phyloP scores from a whole-genome alignment of 176 grass and related monocot genomes.

The Oryza brachyantha region DNA sequence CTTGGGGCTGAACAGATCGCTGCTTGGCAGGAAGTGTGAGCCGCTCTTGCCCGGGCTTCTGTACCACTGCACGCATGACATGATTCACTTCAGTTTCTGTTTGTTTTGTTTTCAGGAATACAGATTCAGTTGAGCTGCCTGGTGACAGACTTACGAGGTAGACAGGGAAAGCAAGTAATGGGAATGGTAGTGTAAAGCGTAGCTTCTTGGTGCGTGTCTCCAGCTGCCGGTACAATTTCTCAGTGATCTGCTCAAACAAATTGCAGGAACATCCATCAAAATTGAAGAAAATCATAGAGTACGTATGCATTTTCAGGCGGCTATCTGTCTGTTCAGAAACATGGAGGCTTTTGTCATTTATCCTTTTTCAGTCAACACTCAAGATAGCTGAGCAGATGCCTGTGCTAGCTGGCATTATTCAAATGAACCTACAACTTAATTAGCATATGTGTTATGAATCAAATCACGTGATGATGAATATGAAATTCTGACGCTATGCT shows the following conservation, averaged over 20 bases:
- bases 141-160: constrained; percentile 60
- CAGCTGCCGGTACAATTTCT: constrained; percentile 55
- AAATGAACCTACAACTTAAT: neutral
- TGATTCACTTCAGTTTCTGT: neutral
- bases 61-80: constrained; percentile 36
- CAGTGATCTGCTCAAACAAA: constrained; percentile 55
- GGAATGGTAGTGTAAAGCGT: constrained; percentile 60
- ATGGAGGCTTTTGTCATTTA: too few species aligned
- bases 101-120: neutral
- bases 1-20: constrained; percentile 58
- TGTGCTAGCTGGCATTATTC: too few species aligned
- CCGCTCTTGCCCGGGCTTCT: constrained; percentile 74
- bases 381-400: too few species aligned
- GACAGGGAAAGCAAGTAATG: constrained; percentile 65
- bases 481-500: neutral
- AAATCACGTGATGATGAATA: neutral
- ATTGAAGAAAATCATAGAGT: neutral
- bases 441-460: neutral
- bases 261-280: neutral
- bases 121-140: too few species aligned
- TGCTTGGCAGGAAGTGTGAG: constrained; percentile 76
- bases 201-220: constrained; percentile 46
- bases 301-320: too few species aligned
- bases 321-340: too few species aligned
- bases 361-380: too few species aligned